Conservation (phyloP, 345 rosid genomes). For the Lepidium sativum region DNA sequence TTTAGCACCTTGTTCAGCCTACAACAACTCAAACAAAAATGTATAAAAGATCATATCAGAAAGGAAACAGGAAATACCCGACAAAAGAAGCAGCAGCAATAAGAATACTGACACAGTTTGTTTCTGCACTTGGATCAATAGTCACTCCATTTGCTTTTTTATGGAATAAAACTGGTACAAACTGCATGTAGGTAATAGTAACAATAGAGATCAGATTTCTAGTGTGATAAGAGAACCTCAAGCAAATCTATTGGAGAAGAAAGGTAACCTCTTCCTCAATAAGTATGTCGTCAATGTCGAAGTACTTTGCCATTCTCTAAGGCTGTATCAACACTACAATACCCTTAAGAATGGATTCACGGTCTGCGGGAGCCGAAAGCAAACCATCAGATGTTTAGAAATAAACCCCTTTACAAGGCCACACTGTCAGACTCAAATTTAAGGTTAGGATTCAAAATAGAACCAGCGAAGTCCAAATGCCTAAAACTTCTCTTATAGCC, state of each 20-base stretch:
- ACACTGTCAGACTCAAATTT: not conserved
- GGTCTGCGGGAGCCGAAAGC: not conserved
- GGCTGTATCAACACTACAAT: not conserved
- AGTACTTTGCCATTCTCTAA: conserved; percentile 45
- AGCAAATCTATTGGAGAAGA: not conserved
- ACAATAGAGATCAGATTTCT: not conserved
- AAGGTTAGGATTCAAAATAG: not conserved
- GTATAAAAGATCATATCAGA: not conserved
- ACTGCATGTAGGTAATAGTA: conserved; percentile 29
- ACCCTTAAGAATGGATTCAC: not conserved
- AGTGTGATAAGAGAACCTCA: not conserved
- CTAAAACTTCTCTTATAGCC: not conserved
- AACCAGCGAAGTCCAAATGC: not conserved
- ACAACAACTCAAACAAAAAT: not conserved
- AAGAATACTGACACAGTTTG: conserved; percentile 40
- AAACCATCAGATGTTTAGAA: not conserved
- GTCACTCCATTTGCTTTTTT: conserved; percentile 53
- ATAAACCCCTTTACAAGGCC: not conserved
- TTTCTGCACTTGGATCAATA: conserved; percentile 69
- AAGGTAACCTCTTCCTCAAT: conserved; percentile 59
- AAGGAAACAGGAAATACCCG: not conserved
- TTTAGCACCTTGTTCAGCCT: conserved; percentile 78
- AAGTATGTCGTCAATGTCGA: conserved; percentile 65
- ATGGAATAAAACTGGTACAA: conserved; percentile 28
- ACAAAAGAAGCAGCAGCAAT: not conserved